Conservation (phyloP, 1,284 basidiomycete species). For the Sporisorium graminicola region DNA sequence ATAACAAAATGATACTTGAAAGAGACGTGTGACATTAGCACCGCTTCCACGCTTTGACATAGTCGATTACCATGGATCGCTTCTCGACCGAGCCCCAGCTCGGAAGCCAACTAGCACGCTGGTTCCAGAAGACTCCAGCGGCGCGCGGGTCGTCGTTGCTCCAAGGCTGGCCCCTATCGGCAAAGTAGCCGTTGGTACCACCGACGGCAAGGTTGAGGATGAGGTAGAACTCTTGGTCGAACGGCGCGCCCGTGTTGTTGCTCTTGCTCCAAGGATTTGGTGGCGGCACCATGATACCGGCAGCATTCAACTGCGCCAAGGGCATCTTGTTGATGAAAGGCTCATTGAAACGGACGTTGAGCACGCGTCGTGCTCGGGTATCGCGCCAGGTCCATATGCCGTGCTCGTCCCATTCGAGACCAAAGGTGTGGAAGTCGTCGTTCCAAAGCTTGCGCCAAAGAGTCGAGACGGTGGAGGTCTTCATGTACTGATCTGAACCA, state of each 20-base stretch:
- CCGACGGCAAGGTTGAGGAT: slow-evolving; percentile 84
- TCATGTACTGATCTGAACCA: slow-evolving; percentile 77
- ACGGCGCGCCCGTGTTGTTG: slow-evolving; percentile 76
- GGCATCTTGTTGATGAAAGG: slow-evolving; percentile 79
- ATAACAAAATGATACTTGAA: no score
- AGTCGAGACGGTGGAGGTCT: slow-evolving; percentile 78
- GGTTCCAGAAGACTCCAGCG: slow-evolving; percentile 30
- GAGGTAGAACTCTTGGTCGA: slow-evolving; percentile 87
- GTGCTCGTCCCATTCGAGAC: slow-evolving; percentile 82
- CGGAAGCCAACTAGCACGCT: slow-evolving; percentile 20
- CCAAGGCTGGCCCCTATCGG: neutral
- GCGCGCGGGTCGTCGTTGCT: neutral
- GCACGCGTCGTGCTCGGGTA: slow-evolving; percentile 78
- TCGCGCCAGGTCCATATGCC: slow-evolving; percentile 79
- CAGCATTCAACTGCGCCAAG: slow-evolving; percentile 75
- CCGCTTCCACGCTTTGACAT: slow-evolving; percentile 78
- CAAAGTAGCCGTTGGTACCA: slow-evolving; percentile 89
- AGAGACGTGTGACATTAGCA: slow-evolving; percentile 7
- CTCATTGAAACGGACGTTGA: slow-evolving; percentile 78
- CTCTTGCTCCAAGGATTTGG: slow-evolving; percentile 39
- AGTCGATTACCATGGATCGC: slow-evolving; percentile 81
- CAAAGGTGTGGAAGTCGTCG: slow-evolving; percentile 80
- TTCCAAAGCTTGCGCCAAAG: slow-evolving; percentile 78
- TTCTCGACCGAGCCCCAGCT: slow-evolving; percentile 19
- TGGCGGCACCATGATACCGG: slow-evolving; percentile 71